phyloP scores from a whole-genome alignment of 2,329 filamentous ascomycete genomes.

The Aspergillus tamarii region DNA sequence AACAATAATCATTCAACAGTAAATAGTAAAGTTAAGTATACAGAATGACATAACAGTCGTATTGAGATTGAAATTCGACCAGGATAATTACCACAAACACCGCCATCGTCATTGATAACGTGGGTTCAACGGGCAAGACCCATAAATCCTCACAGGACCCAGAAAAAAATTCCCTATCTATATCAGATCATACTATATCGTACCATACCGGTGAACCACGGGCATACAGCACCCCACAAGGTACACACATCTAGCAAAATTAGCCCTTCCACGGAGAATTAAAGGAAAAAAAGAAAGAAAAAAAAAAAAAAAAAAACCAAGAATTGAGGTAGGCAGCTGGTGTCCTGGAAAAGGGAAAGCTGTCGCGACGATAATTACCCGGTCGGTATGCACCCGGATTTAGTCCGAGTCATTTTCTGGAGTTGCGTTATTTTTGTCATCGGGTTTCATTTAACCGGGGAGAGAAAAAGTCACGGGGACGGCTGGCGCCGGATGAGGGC shows the following conservation, averaged over 20 bases:
- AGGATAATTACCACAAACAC: too few relatives aligned
- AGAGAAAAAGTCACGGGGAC: neutral
- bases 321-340: too few relatives aligned
- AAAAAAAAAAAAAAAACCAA: neutral
- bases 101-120: neutral
- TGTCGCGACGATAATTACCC: neutral
- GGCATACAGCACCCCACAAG: neutral
- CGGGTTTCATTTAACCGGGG: constrained; percentile 3
- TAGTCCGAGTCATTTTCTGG: neutral
- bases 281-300: neutral
- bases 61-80: too few relatives aligned
- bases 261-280: too few relatives aligned
- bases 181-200: constrained; percentile 2
- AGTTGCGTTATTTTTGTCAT: neutral
- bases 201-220: neutral
- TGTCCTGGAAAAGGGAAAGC: neutral
- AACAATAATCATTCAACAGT: neutral
- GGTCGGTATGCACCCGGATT: neutral
- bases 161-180: neutral
- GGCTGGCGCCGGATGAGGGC: constrained; percentile 3
- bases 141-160: neutral
- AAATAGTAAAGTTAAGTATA: too few relatives aligned
- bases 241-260: neutral
- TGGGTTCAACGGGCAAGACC: neutral
- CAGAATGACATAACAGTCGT: too few relatives aligned